Evolutionary conservation across 2,329 filamentous ascomycete species (phyloP).

Genomic region (Fusarium buxicola): DNA sequence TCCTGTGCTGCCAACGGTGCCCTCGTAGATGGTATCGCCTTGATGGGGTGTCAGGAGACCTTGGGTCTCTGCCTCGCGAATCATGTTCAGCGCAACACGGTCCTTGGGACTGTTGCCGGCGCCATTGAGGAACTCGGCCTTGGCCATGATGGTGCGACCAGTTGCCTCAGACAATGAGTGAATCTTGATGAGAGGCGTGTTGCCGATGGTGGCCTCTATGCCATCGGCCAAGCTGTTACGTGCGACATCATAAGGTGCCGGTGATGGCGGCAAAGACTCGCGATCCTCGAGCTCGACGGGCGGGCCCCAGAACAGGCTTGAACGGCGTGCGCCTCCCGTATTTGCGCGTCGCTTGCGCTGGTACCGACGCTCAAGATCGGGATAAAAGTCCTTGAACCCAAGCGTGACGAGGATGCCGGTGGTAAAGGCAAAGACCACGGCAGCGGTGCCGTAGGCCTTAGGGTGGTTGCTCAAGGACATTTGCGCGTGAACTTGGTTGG

Average conservation of each 20-base stretch:
- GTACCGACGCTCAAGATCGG: conserved; percentile 76
- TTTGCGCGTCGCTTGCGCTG: conserved; percentile 56
- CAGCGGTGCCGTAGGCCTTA: conserved; percentile 72
- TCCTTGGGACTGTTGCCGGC: conserved; percentile 96
- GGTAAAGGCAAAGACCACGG: conserved; percentile 78
- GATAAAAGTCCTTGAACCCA: conserved; percentile 83
- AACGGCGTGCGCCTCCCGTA: conserved; percentile 47
- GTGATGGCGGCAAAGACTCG: conserved; percentile 52
- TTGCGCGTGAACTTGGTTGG: conserved; percentile 3
- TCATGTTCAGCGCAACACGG: conserved; percentile 91
- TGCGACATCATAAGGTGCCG: conserved; percentile 47
- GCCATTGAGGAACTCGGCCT: conserved; percentile 96
- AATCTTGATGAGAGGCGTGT: conserved; percentile 90
- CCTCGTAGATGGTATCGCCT: conserved; percentile 97
- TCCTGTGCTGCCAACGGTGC: conserved; percentile 94
- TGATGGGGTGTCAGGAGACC: conserved; percentile 81
- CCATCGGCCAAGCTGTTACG: conserved; percentile 70
- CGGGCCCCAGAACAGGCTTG: conserved; percentile 59
- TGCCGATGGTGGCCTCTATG: conserved; percentile 91
- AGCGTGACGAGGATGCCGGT: conserved; percentile 80
- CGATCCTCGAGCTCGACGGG: conserved; percentile 68
- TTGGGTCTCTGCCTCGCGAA: conserved; percentile 80
- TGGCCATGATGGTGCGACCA: conserved; percentile 89
- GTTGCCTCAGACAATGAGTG: conserved; percentile 87
- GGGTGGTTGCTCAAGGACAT: conserved; percentile 73